Conservation (phyloP, 257 asterid genomes). For the Solanum habrochaites region DNA sequence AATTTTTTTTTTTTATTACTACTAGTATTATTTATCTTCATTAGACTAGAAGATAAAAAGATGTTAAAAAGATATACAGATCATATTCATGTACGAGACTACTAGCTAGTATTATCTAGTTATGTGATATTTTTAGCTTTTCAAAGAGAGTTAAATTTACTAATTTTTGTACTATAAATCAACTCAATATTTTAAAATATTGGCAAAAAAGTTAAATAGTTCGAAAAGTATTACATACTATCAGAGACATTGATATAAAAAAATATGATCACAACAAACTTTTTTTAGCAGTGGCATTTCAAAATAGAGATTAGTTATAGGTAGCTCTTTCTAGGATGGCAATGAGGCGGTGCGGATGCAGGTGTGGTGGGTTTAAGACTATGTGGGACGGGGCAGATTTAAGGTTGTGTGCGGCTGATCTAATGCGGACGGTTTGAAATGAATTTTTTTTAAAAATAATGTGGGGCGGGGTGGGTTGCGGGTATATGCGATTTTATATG, state of each 20-base stretch:
- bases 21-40: neutral
- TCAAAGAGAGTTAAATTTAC: neutral
- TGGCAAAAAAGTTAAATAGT: neutral
- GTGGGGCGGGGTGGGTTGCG: too few species aligned
- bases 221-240: neutral
- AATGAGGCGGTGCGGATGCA: too few species aligned
- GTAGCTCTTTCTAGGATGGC: neutral
- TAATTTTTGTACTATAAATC: neutral
- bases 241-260: neutral
- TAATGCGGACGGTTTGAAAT: too few species aligned
- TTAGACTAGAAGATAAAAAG: neutral
- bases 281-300: neutral
- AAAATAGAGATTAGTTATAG: neutral
- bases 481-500: too few species aligned
- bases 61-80: neutral
- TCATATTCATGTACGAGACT: neutral
- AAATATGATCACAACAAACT: neutral
- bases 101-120: neutral
- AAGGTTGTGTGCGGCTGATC: too few species aligned
- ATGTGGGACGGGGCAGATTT: too few species aligned
- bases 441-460: too few species aligned
- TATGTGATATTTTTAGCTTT: neutral
- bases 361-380: too few species aligned
- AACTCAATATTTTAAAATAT: too few species aligned
- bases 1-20: neutral